Evolutionary conservation across 129 eudicot species (phyloP).

Genomic region (Ambrosia trifida): DNA sequence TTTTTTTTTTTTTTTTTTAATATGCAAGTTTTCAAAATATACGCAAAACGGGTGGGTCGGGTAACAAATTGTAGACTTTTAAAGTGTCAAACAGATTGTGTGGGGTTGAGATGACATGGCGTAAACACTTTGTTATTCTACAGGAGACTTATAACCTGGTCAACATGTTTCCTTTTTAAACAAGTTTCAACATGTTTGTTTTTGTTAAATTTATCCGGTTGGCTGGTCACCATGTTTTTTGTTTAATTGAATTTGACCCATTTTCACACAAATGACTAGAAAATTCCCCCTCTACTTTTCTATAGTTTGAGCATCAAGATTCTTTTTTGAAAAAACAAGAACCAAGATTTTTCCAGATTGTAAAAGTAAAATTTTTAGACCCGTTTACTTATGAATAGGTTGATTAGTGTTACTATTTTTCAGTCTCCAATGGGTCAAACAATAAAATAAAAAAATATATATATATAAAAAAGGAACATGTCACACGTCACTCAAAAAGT

Average conservation of each 20-base stretch:
- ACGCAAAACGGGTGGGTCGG: not conserved
- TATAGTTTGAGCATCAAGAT: slow-evolving; percentile 13
- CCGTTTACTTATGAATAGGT: not conserved
- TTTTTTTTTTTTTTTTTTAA: not conserved
- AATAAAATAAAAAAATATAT: not conserved
- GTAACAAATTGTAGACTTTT: not conserved
- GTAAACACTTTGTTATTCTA: not conserved
- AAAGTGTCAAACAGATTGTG: too few species aligned
- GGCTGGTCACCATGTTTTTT: not conserved
- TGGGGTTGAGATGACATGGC: not conserved
- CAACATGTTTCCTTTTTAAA: not conserved
- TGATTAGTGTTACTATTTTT: not conserved
- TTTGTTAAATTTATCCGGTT: not conserved
- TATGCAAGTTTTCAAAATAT: not conserved
- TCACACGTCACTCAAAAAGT: not conserved
- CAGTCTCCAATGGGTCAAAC: not conserved
- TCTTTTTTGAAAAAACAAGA: not conserved
- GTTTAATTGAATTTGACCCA: not conserved
- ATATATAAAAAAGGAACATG: not conserved
- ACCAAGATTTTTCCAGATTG: not conserved
- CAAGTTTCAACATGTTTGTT: not conserved
- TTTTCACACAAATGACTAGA: not conserved
- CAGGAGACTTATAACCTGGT: not conserved
- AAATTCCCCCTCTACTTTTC: not conserved
- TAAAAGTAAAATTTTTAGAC: not conserved